Evolutionary conservation across 2,329 filamentous ascomycete genomes (phyloP), one percentile per base, ranked within the genome.

Genomic region (Aspergillus quadricinctus): DNA sequence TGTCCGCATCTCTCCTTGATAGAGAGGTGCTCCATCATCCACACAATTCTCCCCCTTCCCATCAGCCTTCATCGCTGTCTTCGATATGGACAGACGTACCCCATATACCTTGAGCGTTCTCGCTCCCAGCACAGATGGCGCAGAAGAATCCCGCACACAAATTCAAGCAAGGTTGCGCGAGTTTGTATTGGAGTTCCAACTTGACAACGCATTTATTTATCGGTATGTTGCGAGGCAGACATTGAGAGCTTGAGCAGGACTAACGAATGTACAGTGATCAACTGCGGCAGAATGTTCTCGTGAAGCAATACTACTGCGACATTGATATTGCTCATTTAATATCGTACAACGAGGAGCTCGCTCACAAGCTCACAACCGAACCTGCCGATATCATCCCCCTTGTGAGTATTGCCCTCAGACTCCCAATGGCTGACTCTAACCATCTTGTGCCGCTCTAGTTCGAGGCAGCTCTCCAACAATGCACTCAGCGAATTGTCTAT

Each of bases 151-250:
- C 56, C 83, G 88, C 57, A 80, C 84, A 27, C 85, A 90, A 69
- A 80, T 92, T 50, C 90, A 94, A 72, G 83, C 84, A 57, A 87
- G 90, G 70, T 83, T 99, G 58, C 87, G 94, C 69, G 88, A 91
- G 59, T 99, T 99, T 73, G 88, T 99, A 62, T 85, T 97, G 56
- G 90, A 93, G 65, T 99, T 97, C 72, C 87, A 93, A 69, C 84
- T 97, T 45, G 93, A 97, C 75, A 96, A 96, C 75, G 84, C 88
- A 69, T 97, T 96, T 76, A 87, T 97, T 68, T 99, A 97, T 83
- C 86, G 92, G 92, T 93, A 62, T 56, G 58, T 17, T 35, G 21
- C 23, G 14, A 10, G 21, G 14, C 8, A 74, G 62, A 77, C 59
- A 62, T 21, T 51, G 43, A 41, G 58, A 50, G 41, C 50, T 46